phyloP scores from a whole-genome alignment of 768 basidiomycete species.

The Russula sp. region DNA sequence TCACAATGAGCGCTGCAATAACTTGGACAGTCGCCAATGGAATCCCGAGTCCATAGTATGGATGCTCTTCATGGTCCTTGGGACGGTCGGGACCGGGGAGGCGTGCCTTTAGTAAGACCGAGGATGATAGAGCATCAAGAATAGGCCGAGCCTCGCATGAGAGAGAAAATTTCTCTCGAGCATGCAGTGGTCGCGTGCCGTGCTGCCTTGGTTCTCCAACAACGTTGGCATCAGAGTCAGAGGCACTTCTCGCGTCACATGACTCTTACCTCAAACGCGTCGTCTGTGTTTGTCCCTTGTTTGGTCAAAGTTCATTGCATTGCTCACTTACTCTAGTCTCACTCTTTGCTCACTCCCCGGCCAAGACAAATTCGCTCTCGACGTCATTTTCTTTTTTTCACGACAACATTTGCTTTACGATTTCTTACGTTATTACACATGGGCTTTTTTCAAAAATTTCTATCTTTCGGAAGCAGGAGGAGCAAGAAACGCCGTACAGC shows the following conservation, averaged over 20 bases:
- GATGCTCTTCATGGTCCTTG: constrained; percentile 30
- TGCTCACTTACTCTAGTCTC: not conserved
- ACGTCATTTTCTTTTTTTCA: not conserved
- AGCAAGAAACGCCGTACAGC: constrained; percentile 42
- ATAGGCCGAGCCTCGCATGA: constrained; percentile 61
- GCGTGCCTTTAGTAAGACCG: constrained; percentile 58
- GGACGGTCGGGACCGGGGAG: constrained; percentile 39
- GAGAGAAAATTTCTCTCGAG: constrained; percentile 72
- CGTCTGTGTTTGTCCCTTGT: constrained; percentile 17
- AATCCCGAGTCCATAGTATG: constrained; percentile 37
- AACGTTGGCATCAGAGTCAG: constrained; percentile 28
- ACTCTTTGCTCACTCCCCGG: no score
- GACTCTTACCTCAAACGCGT: constrained; percentile 5
- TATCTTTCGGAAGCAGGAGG: constrained; percentile 66
- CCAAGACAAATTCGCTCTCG: no score
- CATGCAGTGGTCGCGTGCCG: constrained; percentile 76
- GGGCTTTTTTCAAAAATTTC: constrained; percentile 68
- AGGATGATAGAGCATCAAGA: constrained; percentile 64
- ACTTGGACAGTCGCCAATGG: constrained; percentile 56
- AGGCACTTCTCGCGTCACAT: constrained; percentile 3
- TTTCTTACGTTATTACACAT: constrained; percentile 38
- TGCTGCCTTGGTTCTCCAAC: constrained; percentile 38
- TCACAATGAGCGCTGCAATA: constrained; percentile 50
- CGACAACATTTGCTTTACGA: constrained; percentile 16
- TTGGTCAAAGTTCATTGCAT: constrained; percentile 19